Evolutionary conservation across 2,329 filamentous ascomycete genomes (phyloP).

Genomic region (Epichloe sylvatica): DNA sequence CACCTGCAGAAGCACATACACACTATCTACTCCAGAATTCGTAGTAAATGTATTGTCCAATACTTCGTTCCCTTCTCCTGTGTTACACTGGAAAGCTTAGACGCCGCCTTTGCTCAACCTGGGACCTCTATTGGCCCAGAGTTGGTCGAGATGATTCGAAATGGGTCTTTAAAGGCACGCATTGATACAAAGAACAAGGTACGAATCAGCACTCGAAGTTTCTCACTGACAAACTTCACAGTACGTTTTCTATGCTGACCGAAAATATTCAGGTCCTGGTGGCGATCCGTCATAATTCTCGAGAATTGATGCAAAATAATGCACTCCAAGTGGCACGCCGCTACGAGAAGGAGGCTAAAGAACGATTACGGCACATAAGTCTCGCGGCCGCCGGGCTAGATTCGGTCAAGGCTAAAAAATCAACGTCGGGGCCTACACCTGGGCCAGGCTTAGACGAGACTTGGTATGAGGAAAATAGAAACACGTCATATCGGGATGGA

Average conservation of each 20-base stretch:
- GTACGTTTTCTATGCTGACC: background rate
- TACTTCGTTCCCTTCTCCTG: conserved; percentile 85
- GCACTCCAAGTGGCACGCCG: conserved; percentile 53
- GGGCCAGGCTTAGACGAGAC: conserved; percentile 16
- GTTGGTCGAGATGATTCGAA: conserved; percentile 63
- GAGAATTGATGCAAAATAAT: conserved; percentile 55
- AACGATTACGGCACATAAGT: conserved; percentile 66
- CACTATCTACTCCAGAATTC: conserved; percentile 57
- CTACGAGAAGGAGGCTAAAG: conserved; percentile 61
- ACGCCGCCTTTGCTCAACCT: conserved; percentile 56
- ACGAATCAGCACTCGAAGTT: conserved; percentile 6
- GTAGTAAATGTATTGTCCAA: conserved; percentile 83
- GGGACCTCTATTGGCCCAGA: conserved; percentile 57
- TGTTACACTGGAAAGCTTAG: conserved; percentile 68
- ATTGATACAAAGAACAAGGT: conserved; percentile 74
- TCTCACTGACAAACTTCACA: no score
- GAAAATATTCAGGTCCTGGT: conserved; percentile 46
- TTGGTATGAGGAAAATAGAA: conserved; percentile 20
- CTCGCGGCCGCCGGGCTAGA: conserved; percentile 64
- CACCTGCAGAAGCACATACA: conserved; percentile 65
- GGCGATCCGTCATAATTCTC: conserved; percentile 51
- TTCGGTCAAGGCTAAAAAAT: conserved; percentile 25
- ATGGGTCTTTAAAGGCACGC: conserved; percentile 57
- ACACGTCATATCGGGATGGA: background rate
- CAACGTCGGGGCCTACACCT: conserved; percentile 3